Evolutionary conservation across 148 eudicot genomes (phyloP).

Genomic region (Amaranthus palmeri): DNA sequence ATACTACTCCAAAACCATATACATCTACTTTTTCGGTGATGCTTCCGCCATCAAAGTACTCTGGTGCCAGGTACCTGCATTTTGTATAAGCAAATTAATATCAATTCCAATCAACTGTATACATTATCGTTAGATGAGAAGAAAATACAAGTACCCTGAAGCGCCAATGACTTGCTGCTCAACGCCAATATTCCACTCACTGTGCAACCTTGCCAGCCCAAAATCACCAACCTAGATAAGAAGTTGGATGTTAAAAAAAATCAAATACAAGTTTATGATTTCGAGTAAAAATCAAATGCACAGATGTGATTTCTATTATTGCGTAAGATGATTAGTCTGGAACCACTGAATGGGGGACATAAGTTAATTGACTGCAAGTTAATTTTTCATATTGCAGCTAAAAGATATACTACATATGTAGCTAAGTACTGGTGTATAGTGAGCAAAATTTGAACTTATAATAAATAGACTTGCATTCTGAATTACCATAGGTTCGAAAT

Average conservation of each 20-base stretch:
- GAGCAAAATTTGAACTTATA: not conserved
- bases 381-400: not conserved
- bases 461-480: not conserved
- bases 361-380: not conserved
- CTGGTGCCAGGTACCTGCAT: conserved; percentile 84
- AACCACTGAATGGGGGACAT: not conserved
- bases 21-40: conserved; percentile 80
- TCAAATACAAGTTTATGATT: not conserved
- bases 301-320: not conserved
- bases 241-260: not conserved
- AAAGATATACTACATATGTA: not conserved
- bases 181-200: conserved; percentile 51
- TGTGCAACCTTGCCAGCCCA: conserved; percentile 73
- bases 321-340: not conserved
- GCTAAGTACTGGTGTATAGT: not conserved
- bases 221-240: conserved; percentile 73
- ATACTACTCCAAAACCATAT: conserved; percentile 76
- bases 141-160: conserved; percentile 46
- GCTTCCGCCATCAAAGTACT: conserved; percentile 50
- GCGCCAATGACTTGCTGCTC: conserved; percentile 60
- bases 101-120: not conserved
- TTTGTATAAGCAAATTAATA: not conserved
- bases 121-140: not conserved
- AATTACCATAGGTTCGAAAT: conserved; percentile 85
- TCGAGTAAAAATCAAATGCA: not conserved